phyloP scores from a whole-genome alignment of 805 yeast species.

The Wickerhamiella shivajii region DNA sequence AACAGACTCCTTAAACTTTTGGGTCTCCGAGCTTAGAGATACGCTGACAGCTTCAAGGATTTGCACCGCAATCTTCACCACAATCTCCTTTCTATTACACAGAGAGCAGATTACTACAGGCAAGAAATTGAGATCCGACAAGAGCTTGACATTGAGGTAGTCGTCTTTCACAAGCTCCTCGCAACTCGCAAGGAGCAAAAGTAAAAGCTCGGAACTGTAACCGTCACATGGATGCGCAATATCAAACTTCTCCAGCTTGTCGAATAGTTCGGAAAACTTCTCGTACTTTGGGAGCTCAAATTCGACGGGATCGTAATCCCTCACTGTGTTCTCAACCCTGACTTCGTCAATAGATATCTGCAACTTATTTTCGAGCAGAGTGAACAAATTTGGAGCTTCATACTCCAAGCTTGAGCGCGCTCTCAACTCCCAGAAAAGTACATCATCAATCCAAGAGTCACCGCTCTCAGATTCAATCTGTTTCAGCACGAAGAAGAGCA shows the following conservation, averaged over 20 bases:
- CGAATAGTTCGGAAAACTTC: conserved; percentile 2
- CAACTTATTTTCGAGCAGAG: conserved; percentile 6
- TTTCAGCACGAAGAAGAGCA: conserved; percentile 42
- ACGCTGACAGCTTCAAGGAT: conserved; percentile 30
- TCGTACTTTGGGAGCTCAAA: too few species aligned
- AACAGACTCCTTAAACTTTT: conserved; percentile 14
- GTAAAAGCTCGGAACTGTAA: conserved; percentile 57
- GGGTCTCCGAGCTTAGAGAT: conserved; percentile 20
- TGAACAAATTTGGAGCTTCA: conserved; percentile 19
- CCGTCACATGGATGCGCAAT: conserved; percentile 7
- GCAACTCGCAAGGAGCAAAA: conserved; percentile 30
- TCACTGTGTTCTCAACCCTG: too few species aligned
- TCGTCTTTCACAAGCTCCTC: conserved; percentile 18
- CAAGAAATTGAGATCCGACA: conserved; percentile 44
- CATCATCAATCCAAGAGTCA: conserved; percentile 50
- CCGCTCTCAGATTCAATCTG: conserved; percentile 38
- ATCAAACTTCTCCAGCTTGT: conserved; percentile 7
- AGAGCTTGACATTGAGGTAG: conserved; percentile 37
- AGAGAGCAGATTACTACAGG: conserved; percentile 30
- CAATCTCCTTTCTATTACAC: conserved; percentile 18
- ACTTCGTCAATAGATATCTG: conserved; percentile 17
- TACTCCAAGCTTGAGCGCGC: conserved; percentile 29
- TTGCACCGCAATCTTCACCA: conserved; percentile 29
- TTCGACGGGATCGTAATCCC: too few species aligned
- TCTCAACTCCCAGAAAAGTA: conserved; percentile 51